phyloP scores from a whole-genome alignment of 331 rosid genomes.

The Arachis monticola region DNA sequence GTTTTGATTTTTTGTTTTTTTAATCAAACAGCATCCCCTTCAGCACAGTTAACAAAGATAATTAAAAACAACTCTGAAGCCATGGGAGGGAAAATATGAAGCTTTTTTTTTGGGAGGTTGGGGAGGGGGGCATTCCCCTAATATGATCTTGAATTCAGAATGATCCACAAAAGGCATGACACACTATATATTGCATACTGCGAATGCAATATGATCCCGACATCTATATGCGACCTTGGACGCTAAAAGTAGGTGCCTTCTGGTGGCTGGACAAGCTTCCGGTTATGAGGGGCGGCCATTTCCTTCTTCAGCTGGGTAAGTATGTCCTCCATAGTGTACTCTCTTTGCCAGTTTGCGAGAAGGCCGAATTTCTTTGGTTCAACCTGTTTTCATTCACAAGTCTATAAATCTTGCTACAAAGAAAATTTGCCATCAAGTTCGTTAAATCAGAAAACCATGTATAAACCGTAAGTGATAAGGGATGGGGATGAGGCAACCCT shows the following conservation, averaged over 20 bases:
- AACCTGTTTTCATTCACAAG: slow-evolving; percentile 63
- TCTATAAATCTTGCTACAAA: slow-evolving; percentile 17
- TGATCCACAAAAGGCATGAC: slow-evolving; percentile 66
- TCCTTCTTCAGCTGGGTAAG: slow-evolving; percentile 99
- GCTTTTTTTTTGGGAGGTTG: slow-evolving; percentile 34
- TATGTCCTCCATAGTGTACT: slow-evolving; percentile 97
- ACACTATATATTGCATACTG: slow-evolving; percentile 74
- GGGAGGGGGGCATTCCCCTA: slow-evolving; percentile 53
- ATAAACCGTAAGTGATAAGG: background rate
- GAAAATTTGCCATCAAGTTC: slow-evolving; percentile 1
- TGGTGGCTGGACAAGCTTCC: slow-evolving; percentile 99
- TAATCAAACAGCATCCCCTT: slow-evolving; percentile 70
- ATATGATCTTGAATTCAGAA: slow-evolving; percentile 54
- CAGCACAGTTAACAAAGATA: slow-evolving; percentile 62
- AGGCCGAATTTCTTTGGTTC: slow-evolving; percentile 92
- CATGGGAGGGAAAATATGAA: slow-evolving; percentile 51
- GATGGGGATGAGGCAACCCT: background rate
- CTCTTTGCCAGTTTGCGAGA: slow-evolving; percentile 96
- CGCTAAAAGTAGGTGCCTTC: slow-evolving; percentile 97
- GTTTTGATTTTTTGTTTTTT: background rate
- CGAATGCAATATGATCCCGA: slow-evolving; percentile 65
- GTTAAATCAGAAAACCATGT: background rate
- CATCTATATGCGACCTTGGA: slow-evolving; percentile 50
- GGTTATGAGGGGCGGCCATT: slow-evolving; percentile 93
- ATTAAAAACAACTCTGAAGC: slow-evolving; percentile 52